Evolutionary conservation across 345 rosid species (phyloP).

Genomic region (Sisymbrium irio): DNA sequence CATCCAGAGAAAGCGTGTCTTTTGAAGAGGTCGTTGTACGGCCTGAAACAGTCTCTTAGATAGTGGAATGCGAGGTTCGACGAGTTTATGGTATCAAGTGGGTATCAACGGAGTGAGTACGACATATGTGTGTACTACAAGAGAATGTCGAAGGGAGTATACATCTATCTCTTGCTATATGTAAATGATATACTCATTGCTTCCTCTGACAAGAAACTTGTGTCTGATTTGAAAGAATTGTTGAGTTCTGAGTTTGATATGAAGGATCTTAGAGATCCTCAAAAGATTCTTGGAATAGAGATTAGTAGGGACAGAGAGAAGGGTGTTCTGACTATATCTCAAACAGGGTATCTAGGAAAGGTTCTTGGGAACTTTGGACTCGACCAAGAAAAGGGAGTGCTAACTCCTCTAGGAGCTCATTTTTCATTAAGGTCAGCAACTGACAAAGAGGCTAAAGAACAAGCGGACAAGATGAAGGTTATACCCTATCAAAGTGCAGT

Average conservation of each 20-base stretch:
- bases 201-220: accelerated
- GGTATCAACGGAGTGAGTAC: not conserved
- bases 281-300: not conserved
- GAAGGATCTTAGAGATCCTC: not conserved
- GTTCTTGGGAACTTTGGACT: not conserved
- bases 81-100: not conserved
- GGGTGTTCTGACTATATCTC: not conserved
- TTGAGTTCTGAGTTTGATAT: too few relatives aligned
- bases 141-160: accelerated
- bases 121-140: not conserved
- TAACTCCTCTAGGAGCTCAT: not conserved
- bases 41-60: too few relatives aligned
- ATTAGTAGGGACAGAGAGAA: not conserved
- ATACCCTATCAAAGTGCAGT: not conserved
- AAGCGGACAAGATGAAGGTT: not conserved
- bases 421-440: not conserved
- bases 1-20: too few relatives aligned
- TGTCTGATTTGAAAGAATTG: too few relatives aligned
- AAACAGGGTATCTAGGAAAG: not conserved
- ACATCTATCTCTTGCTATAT: too few relatives aligned
- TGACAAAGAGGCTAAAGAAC: not conserved
- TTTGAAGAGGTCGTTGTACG: too few relatives aligned
- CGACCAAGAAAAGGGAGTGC: not conserved
- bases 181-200: too few relatives aligned
- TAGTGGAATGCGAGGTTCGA: not conserved